A percentile compares a stretch with the other conserved stretches of the same genome.
Conservation (phyloP, 2,329 filamentous ascomycete species). For the Endothia cerciana region DNA sequence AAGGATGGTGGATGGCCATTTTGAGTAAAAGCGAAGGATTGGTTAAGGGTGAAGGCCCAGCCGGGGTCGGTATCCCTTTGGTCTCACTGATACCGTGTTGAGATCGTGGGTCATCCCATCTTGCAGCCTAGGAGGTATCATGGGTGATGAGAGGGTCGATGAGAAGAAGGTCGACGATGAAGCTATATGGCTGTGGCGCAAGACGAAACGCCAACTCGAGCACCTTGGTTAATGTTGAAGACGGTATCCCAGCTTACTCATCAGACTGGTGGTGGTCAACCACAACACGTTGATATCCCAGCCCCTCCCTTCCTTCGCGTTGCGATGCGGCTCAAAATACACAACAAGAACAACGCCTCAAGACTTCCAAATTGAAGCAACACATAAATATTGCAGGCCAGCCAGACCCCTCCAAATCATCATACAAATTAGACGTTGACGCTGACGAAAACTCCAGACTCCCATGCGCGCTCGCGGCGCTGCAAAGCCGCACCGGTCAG, state of each 20-base stretch:
- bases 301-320: not conserved
- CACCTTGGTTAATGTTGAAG: not conserved
- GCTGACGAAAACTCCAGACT: slow-evolving; percentile 19
- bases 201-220: not conserved
- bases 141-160: not conserved
- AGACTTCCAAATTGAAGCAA: not conserved
- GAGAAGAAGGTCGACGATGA: not conserved
- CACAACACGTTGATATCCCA: not conserved
- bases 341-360: not conserved
- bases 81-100: slow-evolving; percentile 6
- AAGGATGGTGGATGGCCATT: not conserved
- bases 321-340: not conserved
- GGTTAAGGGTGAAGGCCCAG: not conserved
- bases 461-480: slow-evolving; percentile 1
- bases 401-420: not conserved
- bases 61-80: not conserved
- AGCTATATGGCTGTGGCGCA: slow-evolving; percentile 1
- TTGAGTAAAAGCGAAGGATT: not conserved
- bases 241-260: not conserved
- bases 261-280: not conserved
- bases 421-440: not conserved
- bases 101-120: not conserved
- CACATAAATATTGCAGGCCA: not conserved
- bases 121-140: not conserved
- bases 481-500: slow-evolving; percentile 2